Base-by-base conservation (phyloP, 306 rosid species). In the Cicer judaicum region DNA sequence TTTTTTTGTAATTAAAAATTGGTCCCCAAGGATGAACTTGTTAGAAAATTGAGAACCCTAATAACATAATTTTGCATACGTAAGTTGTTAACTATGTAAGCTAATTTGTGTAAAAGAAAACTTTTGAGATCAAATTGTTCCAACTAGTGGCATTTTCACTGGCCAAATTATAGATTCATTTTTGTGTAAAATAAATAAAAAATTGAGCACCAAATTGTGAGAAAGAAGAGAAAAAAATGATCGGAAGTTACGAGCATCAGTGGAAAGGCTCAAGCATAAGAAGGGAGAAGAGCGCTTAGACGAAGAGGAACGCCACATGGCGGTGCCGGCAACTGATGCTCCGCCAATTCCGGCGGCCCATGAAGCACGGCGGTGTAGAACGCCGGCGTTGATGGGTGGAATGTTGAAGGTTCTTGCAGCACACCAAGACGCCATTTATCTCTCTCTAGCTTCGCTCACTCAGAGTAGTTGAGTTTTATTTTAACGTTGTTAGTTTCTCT, bases 341-440 rank as follows among this genome's bases (percentile, higher is more conserved):
- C 87, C 85, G 16, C 96, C 97, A 1, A 83, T 70, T 29, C 92
- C 85, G 76, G 82, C 84, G 8, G 24, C 65, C 88, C 11, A 88
- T 1, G 91, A 87, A 54, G 82, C 85, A 11, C 88, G 65, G 29
- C 64, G 50, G 67, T 88, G 74, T 43, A 86, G 59, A 3, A 79
- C 84, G 57, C 40, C 77, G 61, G 69, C 34, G 54, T 85, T 88
- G 50, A 85, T 64, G 47, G 92, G 74, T 85, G 92, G 92, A 66
- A 83, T 12, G 42, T 88, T 73, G 72, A 89, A 79, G 54, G 82
- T 76, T 80, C 86, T 82, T 7, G 87, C 87, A 53, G 90, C 92
- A 78, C 70, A 85, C 91, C 92, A 91, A 19, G 93, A 88, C 16
- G 92, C 94, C 98, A 93, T 29, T 29, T 29, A 5, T 29, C 36